Conservation (phyloP, 441 rosid species). For the Erodium chrysanthum region DNA sequence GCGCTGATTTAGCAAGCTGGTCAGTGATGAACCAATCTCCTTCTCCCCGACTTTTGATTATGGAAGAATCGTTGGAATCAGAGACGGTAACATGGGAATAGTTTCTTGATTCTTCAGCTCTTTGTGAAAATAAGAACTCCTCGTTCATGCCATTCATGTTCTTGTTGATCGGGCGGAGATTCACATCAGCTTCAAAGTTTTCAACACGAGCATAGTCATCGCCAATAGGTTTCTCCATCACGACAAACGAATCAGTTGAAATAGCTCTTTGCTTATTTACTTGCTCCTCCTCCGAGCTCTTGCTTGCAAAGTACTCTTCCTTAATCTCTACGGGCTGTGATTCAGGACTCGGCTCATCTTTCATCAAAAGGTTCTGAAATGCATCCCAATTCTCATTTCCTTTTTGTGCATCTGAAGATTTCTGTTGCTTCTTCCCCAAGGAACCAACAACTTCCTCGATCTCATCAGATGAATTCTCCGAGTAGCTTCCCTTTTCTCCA, state of each 20-base stretch:
- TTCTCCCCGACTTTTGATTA: conserved; percentile 42
- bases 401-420: conserved; percentile 36
- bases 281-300: conserved; percentile 27
- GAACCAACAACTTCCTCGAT: conserved; percentile 81
- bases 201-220: conserved; percentile 27
- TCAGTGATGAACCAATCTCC: conserved; percentile 59
- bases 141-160: conserved; percentile 37
- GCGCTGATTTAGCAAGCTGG: conserved; percentile 27
- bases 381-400: conserved; percentile 64
- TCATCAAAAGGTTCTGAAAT: conserved; percentile 70
- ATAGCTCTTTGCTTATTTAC: conserved; percentile 32
- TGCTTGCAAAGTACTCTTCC: conserved; percentile 27
- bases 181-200: conserved; percentile 39
- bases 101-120: conserved; percentile 28
- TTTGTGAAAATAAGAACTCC: conserved; percentile 39
- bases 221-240: conserved; percentile 28
- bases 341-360: conserved; percentile 41
- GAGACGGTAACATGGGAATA: conserved; percentile 25
- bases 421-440: conserved; percentile 42
- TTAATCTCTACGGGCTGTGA: conserved; percentile 21
- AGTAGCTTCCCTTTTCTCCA: conserved; percentile 39
- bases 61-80: conserved; percentile 34
- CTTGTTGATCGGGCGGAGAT: conserved; percentile 26
- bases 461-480: conserved; percentile 47
- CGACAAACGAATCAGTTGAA: conserved; percentile 51